phyloP scores from a whole-genome alignment of 169 alveolate genomes.

The Perkinsus olseni region DNA sequence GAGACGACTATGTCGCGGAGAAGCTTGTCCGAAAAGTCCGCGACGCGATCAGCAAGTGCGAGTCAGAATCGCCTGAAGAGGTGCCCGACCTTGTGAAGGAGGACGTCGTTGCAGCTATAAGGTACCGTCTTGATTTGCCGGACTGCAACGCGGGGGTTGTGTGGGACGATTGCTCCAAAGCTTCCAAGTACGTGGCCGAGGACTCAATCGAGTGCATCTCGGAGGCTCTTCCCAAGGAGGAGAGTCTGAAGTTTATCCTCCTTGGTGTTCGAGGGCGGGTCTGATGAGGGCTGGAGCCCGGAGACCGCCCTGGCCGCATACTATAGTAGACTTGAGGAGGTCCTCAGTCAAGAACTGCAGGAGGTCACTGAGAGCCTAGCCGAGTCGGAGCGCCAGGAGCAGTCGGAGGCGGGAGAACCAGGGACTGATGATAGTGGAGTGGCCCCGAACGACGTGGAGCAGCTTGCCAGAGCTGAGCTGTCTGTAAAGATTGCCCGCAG shows the following conservation, averaged over 20 bases:
- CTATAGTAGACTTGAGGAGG: conserved; percentile 23
- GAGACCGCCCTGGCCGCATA: conserved; percentile 42
- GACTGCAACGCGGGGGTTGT: conserved; percentile 78
- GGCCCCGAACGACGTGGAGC: neutral
- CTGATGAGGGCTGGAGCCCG: conserved; percentile 31
- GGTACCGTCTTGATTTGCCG: conserved; percentile 47
- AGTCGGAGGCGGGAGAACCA: neutral
- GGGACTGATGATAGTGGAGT: neutral
- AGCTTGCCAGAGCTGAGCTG: neutral
- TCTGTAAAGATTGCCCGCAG: neutral
- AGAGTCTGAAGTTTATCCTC: neutral
- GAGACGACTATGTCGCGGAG: neutral
- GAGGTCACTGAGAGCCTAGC: neutral
- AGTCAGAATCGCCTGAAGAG: conserved; percentile 24
- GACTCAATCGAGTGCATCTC: neutral
- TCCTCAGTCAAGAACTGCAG: neutral
- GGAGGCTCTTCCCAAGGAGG: neutral
- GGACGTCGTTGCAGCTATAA: conserved; percentile 41
- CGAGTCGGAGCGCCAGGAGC: neutral
- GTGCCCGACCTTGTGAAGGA: conserved; percentile 49
- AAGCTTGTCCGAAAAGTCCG: neutral
- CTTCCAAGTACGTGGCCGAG: neutral
- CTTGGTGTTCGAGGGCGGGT: neutral
- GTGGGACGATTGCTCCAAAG: conserved; percentile 42
- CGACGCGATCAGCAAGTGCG: conserved; percentile 4